Conservation (phyloP, 1,284 basidiomycete species). For the Wallemia ichthyophaga region DNA sequence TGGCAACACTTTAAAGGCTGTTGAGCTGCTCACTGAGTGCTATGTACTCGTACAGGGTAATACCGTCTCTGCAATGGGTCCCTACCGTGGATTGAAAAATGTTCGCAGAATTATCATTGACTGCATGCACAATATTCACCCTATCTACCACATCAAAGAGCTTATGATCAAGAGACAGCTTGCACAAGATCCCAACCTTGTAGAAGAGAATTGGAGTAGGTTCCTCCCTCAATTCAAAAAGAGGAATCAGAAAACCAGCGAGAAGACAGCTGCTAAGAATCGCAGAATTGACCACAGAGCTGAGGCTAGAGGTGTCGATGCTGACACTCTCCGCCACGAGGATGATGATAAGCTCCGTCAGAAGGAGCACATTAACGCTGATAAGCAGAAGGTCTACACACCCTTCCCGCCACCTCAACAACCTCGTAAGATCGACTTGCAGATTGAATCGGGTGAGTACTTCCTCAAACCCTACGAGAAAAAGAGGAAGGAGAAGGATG, state of each 20-base stretch:
- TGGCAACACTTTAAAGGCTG: conserved; percentile 89
- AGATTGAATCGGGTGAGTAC: conserved; percentile 89
- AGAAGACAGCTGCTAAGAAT: conserved; percentile 67
- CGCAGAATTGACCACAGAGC: conserved; percentile 18
- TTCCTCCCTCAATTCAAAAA: conserved; percentile 94
- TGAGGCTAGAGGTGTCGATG: background rate
- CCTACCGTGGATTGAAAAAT: conserved; percentile 79
- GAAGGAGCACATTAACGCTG: conserved; percentile 25
- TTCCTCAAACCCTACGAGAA: conserved; percentile 73
- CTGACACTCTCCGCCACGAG: background rate
- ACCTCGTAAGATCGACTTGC: conserved; percentile 76
- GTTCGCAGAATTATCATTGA: conserved; percentile 81
- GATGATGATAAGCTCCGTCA: conserved; percentile 8
- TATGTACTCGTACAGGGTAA: conserved; percentile 95
- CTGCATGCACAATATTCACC: conserved; percentile 98
- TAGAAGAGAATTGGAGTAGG: conserved; percentile 79
- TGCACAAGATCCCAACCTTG: conserved; percentile 89
- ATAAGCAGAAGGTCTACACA: conserved; percentile 58
- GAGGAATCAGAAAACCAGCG: conserved; percentile 61
- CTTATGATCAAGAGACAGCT: conserved; percentile 96
- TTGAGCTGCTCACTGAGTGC: conserved; percentile 83
- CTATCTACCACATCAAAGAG: conserved; percentile 98
- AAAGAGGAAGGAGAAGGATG: conserved; percentile 29
- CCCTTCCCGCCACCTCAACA: conserved; percentile 89
- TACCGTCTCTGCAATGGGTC: conserved; percentile 93